Conservation (phyloP, 257 asterid genomes). For the Solanum chmielewskii region DNA sequence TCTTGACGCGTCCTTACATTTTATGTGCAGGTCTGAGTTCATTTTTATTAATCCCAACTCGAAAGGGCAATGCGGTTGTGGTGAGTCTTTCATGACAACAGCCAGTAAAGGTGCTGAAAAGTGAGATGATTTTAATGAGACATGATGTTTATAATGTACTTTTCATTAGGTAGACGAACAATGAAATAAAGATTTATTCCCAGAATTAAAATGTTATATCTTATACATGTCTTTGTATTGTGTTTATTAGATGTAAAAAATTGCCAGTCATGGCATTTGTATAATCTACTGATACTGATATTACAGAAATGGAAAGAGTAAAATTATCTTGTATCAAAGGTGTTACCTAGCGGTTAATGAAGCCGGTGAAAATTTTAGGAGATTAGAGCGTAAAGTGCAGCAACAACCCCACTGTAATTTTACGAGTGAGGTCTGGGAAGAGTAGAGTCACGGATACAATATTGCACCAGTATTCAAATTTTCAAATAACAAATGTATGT, state of each 20-base stretch:
- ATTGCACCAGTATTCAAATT: too few relatives aligned
- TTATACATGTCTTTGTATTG: not conserved
- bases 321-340: not conserved
- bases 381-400: not conserved
- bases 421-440: not conserved
- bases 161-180: not conserved
- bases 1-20: not conserved
- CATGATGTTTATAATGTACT: not conserved
- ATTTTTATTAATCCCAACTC: slow-evolving; percentile 13
- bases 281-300: not conserved
- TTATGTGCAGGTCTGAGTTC: slow-evolving; percentile 5
- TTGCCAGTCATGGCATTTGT: not conserved
- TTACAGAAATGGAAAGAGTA: not conserved
- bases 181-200: not conserved
- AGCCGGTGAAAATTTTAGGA: not conserved
- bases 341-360: not conserved
- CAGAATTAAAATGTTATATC: not conserved
- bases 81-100: slow-evolving; percentile 14
- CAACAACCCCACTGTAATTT: not conserved
- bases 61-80: slow-evolving; percentile 18
- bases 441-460: too few relatives aligned
- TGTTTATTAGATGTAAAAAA: not conserved
- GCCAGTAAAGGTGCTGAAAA: not conserved
- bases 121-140: not conserved
- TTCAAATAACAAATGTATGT: too few relatives aligned